Evolutionary conservation across 176 grass and related monocot species (phyloP), one percentile per base, ranked within the genome.

Genomic region (Cocos nucifera): DNA sequence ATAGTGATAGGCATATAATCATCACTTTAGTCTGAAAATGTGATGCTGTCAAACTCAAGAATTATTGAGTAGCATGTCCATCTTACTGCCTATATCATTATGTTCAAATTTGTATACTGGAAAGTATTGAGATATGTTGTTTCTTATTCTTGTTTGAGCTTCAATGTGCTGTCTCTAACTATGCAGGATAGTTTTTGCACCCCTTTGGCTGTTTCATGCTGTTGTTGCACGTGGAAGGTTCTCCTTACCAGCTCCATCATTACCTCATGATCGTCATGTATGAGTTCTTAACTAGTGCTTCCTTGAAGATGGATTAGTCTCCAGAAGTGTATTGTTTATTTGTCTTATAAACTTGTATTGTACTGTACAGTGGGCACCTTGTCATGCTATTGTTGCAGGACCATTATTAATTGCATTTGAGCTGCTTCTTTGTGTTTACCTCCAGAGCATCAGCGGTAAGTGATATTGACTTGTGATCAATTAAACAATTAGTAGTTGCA

Each of bases 361-460:
- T 3, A 1, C 35, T 12, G 9, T 51, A 56, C 76, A 90, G 79
- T 26, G 24, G 64, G 58, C 78, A 70, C 76, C 82, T 66, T 90
- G 76, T 10, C 87, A 85, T 86, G 78, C 87, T 59, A 69, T 82
- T 74, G 82, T 82, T 9, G 79, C 82, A 19, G 76, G 68, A 24
- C 82, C 82, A 0, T 82, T 90, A 75, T 69, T 90, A 49, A 77
- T 90, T 79, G 72, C 82, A 27, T 90, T 90, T 79, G 82, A 90
- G 64, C 75, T 90, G 15, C 75, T 85, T 76, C 87, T 85, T 6
- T 85, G 82, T 77, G 75, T 90, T 65, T 82, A 79, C 22, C 78
- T 90, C 22, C 75, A 85, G 55, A 73, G 60, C 49, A 62, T 58
- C 15, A 56, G 63, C 39, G 39, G 82, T 81, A 79, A 85, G 60